Conservation (phyloP, 2,329 filamentous ascomycete genomes). For the Metarhizium album region DNA sequence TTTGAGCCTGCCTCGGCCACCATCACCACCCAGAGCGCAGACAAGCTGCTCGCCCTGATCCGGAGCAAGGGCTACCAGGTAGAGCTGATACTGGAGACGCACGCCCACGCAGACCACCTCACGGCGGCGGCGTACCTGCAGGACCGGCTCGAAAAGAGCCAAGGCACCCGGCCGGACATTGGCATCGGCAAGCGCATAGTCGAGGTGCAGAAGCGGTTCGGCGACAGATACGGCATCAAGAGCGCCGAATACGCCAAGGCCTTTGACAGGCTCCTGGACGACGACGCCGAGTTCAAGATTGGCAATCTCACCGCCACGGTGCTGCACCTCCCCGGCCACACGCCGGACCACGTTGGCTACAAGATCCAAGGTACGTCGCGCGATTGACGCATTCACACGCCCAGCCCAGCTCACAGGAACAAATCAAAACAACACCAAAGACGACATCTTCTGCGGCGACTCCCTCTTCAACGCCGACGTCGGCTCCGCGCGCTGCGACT, state of each 20-base stretch:
- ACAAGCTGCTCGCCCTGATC: slow-evolving; percentile 35
- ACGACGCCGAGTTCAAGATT: slow-evolving; percentile 41
- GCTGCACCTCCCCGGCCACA: slow-evolving; percentile 49
- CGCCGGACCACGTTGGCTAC: slow-evolving; percentile 51
- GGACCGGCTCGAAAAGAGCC: slow-evolving; percentile 23
- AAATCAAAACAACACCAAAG: slow-evolving; percentile 10
- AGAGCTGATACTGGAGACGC: slow-evolving; percentile 48
- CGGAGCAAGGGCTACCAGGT: slow-evolving; percentile 35
- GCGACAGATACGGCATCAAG: slow-evolving; percentile 34
- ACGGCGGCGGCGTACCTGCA: slow-evolving; percentile 50
- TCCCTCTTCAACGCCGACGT: slow-evolving; percentile 42
- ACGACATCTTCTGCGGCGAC: slow-evolving; percentile 41
- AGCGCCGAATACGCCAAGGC: slow-evolving; percentile 29
- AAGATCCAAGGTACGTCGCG: slow-evolving; percentile 31
- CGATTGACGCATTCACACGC: no score
- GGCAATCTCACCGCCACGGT: slow-evolving; percentile 34
- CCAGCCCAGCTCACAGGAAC: no score
- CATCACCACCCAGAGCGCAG: slow-evolving; percentile 41
- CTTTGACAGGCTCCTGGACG: slow-evolving; percentile 43
- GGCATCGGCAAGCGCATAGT: slow-evolving; percentile 45
- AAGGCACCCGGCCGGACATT: slow-evolving; percentile 29
- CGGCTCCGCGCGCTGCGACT: slow-evolving; percentile 42
- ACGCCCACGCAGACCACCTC: slow-evolving; percentile 50
- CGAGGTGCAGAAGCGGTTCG: slow-evolving; percentile 40
- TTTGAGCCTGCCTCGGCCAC: slow-evolving; percentile 31